Percentiles rank a stretch among this genome's conserved stretches.
phyloP scores from a whole-genome alignment of 2,329 filamentous ascomycete species.

The Fusarium torreyae region DNA sequence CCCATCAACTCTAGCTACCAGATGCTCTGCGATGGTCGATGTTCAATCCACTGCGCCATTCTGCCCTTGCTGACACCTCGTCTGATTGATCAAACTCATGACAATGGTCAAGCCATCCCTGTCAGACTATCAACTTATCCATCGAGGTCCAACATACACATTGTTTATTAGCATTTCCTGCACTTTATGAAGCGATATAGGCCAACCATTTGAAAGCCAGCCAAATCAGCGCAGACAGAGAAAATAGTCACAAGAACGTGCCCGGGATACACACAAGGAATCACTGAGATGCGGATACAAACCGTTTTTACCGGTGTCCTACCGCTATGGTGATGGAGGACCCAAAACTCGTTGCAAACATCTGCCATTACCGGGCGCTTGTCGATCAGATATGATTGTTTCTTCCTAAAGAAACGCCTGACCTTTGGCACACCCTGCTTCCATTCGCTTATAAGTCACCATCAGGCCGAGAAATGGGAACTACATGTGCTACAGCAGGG shows the following conservation, averaged over 20 bases:
- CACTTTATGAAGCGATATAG: slow-evolving; percentile 23
- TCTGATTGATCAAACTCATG: slow-evolving; percentile 39
- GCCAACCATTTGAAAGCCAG: slow-evolving; percentile 15
- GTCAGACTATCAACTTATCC: slow-evolving; percentile 25
- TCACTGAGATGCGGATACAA: slow-evolving; percentile 26
- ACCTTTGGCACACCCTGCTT: background rate
- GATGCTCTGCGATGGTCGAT: slow-evolving; percentile 23
- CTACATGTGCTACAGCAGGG: slow-evolving; percentile 29
- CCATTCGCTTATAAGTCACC: background rate
- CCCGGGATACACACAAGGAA: slow-evolving; percentile 12
- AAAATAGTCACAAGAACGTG: slow-evolving; percentile 2
- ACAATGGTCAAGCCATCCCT: slow-evolving; percentile 22
- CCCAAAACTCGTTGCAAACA: slow-evolving; percentile 45
- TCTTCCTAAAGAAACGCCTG: slow-evolving; percentile 42
- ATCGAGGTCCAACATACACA: slow-evolving; percentile 23
- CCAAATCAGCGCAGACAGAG: slow-evolving; percentile 20
- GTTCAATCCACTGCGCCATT: slow-evolving; percentile 41
- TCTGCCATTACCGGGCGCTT: slow-evolving; percentile 38
- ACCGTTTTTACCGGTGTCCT: slow-evolving; percentile 28
- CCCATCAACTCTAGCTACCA: slow-evolving; percentile 19
- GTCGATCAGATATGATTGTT: slow-evolving; percentile 47
- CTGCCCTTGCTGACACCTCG: slow-evolving; percentile 41
- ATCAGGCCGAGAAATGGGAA: slow-evolving; percentile 36
- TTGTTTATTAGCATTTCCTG: slow-evolving; percentile 22
- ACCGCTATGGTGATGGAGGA: slow-evolving; percentile 19